Conservation (phyloP, 1,284 basidiomycete species). For the Lignosus rhinocerotis region DNA sequence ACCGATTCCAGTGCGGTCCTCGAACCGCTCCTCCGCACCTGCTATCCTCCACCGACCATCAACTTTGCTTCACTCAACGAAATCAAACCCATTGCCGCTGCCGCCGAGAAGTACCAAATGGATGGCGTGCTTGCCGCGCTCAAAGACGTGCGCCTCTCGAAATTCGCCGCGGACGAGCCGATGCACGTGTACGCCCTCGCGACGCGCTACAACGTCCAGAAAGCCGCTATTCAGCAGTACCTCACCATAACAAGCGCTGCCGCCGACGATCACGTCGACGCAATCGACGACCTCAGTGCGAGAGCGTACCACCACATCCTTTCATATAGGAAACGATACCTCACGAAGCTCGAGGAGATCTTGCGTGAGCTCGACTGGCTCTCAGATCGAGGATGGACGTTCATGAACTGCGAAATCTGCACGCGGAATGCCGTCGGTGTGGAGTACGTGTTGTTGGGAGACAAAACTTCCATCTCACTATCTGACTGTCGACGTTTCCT, state of each 20-base stretch:
- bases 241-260: neutral
- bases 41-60: neutral
- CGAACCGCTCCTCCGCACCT: neutral
- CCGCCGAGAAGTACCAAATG: constrained; percentile 5
- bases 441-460: neutral
- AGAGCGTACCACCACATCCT: constrained; percentile 13
- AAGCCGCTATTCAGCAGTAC: neutral
- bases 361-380: neutral
- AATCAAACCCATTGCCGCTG: neutral
- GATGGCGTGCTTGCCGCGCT: neutral
- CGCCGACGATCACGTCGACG: constrained; percentile 9
- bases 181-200: constrained; percentile 6
- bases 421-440: neutral
- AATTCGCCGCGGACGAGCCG: neutral
- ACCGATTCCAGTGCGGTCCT: neutral
- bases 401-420: neutral
- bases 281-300: constrained; percentile 16
- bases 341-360: neutral
- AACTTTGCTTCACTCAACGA: neutral
- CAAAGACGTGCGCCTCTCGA: neutral
- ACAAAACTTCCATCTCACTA: no score
- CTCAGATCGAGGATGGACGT: neutral
- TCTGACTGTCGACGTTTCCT: no score
- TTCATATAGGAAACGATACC: constrained; percentile 2
- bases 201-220: neutral